phyloP scores from a whole-genome alignment of 2,329 filamentous ascomycete species.

The Ophiostoma montium region DNA sequence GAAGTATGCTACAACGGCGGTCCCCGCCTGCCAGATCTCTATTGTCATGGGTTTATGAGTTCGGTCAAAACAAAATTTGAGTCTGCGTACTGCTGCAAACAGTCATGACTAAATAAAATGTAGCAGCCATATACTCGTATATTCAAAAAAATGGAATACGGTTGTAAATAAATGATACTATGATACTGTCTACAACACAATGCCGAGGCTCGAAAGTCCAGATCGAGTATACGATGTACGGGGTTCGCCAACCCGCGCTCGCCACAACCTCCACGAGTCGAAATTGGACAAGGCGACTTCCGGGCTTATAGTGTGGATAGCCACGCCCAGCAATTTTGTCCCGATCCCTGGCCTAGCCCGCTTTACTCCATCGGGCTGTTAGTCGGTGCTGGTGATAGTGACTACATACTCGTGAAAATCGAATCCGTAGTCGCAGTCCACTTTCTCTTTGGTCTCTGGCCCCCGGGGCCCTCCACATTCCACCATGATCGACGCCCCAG shows the following conservation, averaged over 20 bases:
- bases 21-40: background rate
- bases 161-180: too few relatives aligned
- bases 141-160: too few relatives aligned
- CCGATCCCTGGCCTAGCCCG: background rate
- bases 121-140: too few relatives aligned
- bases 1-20: background rate
- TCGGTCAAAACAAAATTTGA: too few relatives aligned
- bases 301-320: background rate
- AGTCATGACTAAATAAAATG: too few relatives aligned
- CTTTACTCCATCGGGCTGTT: background rate
- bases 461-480: background rate
- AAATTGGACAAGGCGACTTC: background rate
- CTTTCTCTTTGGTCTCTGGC: background rate
- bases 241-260: constrained; percentile 1
- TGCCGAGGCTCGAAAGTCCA: background rate
- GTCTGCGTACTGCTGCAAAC: too few relatives aligned
- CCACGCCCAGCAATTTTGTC: background rate
- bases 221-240: background rate
- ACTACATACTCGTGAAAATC: constrained; percentile 1
- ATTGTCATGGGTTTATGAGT: background rate
- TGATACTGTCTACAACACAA: background rate
- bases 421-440: background rate
- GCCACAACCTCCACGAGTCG: background rate
- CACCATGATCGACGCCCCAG: background rate
- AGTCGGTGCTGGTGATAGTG: constrained; percentile 1